Evolutionary conservation across 139 green algal genomes (phyloP).

Genomic region (Chlorella vulgaris): DNA sequence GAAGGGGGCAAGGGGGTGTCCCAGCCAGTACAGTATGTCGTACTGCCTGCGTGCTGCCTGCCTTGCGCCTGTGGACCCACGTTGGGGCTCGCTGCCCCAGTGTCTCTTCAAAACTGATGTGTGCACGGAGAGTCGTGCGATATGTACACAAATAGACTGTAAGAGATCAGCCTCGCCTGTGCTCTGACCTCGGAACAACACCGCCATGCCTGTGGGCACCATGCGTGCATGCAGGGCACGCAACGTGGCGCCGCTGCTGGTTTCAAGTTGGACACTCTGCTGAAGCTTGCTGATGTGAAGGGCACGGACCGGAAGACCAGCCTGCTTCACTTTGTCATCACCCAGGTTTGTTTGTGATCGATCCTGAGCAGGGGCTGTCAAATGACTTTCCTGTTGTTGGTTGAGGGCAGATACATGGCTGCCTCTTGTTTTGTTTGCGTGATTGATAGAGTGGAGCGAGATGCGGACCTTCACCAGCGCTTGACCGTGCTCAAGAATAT

Average conservation of each 20-base stretch:
- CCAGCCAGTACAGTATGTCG: not conserved
- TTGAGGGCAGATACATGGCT: too few relatives aligned
- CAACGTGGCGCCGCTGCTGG: constrained; percentile 59
- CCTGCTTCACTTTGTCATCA: constrained; percentile 82
- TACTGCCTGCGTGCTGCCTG: not conserved
- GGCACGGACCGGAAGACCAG: constrained; percentile 67
- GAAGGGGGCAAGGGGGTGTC: not conserved
- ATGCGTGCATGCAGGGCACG: constrained; percentile 45
- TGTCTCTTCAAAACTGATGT: too few relatives aligned
- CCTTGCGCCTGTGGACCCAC: not conserved
- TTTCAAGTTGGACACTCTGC: constrained; percentile 72
- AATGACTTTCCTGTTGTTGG: too few relatives aligned
- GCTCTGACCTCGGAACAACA: too few relatives aligned
- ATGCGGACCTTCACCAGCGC: too few relatives aligned
- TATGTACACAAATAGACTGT: too few relatives aligned
- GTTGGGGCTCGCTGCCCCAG: not conserved
- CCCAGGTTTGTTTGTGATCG: constrained; percentile 13
- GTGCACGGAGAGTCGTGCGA: too few relatives aligned
- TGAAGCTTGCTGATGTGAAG: constrained; percentile 74
- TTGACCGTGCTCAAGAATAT: too few relatives aligned
- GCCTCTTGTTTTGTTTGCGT: too few relatives aligned
- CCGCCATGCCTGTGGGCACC: not conserved
- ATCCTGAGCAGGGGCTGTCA: too few relatives aligned
- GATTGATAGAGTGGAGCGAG: too few relatives aligned
- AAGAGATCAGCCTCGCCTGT: too few relatives aligned